Evolutionary conservation across 2,329 filamentous ascomycete genomes (phyloP), one percentile per base, ranked within the genome.

Genomic region (Dryadomyces quercus-mongolicae): DNA sequence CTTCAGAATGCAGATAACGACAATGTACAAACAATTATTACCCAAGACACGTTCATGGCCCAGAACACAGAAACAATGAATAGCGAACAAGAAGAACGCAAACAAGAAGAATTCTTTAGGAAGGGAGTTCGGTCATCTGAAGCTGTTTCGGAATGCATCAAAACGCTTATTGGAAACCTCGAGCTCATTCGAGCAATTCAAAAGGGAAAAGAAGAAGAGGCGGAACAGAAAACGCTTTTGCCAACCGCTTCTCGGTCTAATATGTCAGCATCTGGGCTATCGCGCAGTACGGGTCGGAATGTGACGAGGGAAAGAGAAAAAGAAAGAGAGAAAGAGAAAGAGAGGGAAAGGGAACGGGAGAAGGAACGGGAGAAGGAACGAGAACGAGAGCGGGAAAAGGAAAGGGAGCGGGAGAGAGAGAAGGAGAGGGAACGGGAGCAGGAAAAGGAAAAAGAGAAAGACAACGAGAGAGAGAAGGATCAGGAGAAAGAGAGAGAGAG

Each of bases 1-100:
- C 59, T 62, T 15, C 62, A 72, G 54, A 74, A 74, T 54, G 65
- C 63, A 34, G 71, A 69, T 57, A 73, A 67, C 56, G 63, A 67
- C 54, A 67, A 67, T 49, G 59, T 68, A n/a, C 61, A 63, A 42
- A 64, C 62, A 36, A 70, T 74, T 52, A 57, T 67, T 22, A 66
- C 66, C 15, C 69, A 71, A 57, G 72, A 74, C 54, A 65, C 63
- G 55, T 63, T 63, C 57, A 68, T 71, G 54, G 63, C 66, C 15
- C 66, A 68, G 48, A 70, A 68, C 56, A 65, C 62, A 55, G 64
- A 65, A 20, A 65, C 57, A n/a, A 59, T 67, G 62, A 63, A 69
- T 61, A 61, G 58, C 10, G 57, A 62, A 51, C 53, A 55, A 6
- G 58, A 62, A 46, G 62, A 64, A 36, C 53, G 57, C 43, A 64